Percentiles rank a stretch among this genome's conserved stretches.
phyloP scores from a whole-genome alignment of 2,329 filamentous ascomycete species.

The Epichloe uncinata region DNA sequence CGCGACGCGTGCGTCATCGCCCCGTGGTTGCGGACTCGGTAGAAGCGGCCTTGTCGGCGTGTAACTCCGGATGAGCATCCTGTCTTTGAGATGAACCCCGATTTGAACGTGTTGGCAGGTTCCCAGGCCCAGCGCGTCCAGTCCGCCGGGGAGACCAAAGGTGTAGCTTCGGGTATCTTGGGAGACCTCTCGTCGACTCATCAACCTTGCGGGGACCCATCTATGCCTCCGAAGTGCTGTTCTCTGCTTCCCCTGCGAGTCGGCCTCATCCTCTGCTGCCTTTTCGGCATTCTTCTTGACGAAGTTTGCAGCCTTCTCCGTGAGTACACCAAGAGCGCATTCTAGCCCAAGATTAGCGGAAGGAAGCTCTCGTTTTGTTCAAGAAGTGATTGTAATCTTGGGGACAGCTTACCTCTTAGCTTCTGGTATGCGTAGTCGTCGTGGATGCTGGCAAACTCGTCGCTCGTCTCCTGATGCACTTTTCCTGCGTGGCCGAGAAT shows the following conservation, averaged over 20 bases:
- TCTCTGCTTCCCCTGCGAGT: conserved; percentile 11
- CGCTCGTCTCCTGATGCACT: conserved; percentile 33
- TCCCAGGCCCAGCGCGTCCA: conserved; percentile 29
- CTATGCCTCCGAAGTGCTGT: conserved; percentile 28
- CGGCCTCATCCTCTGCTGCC: conserved; percentile 22
- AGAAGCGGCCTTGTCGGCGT: conserved; percentile 35
- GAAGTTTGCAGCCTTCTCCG: conserved; percentile 32
- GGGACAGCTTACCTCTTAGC: conserved; percentile 22
- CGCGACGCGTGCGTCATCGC: neutral
- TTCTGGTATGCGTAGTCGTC: conserved; percentile 37
- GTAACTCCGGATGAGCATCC: conserved; percentile 36
- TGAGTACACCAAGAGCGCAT: conserved; percentile 34
- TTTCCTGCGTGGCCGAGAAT: conserved; percentile 36
- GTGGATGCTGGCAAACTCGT: conserved; percentile 36
- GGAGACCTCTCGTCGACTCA: conserved; percentile 24
- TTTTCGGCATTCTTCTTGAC: conserved; percentile 31
- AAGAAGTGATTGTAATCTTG: neutral
- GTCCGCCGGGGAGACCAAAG: conserved; percentile 27
- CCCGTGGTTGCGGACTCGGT: conserved; percentile 3
- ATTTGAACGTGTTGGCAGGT: conserved; percentile 40
- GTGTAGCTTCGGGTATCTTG: conserved; percentile 28
- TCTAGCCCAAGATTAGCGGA: conserved; percentile 19
- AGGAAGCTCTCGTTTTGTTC: neutral
- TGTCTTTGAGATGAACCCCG: conserved; percentile 37
- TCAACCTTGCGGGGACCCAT: conserved; percentile 32